Evolutionary conservation across 768 basidiomycete genomes (phyloP).

Genomic region (Fomitopsis pulvina): DNA sequence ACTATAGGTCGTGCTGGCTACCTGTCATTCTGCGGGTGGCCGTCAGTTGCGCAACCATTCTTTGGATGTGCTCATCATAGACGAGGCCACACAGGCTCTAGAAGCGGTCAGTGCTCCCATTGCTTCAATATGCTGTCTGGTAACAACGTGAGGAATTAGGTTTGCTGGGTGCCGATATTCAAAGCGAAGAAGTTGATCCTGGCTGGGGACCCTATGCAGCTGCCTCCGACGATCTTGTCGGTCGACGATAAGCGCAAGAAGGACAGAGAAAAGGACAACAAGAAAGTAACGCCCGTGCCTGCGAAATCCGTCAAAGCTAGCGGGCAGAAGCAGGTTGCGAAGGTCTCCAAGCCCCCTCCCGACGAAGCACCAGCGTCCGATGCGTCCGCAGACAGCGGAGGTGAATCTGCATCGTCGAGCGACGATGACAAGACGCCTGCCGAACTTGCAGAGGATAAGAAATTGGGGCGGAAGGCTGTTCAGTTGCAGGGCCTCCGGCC

Average conservation of each 20-base stretch:
- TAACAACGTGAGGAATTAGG: slow-evolving; percentile 35
- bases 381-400: not conserved
- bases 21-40: slow-evolving; percentile 91
- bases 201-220: slow-evolving; percentile 93
- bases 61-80: slow-evolving; percentile 94
- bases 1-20: slow-evolving; percentile 77
- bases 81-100: slow-evolving; percentile 95
- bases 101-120: slow-evolving; percentile 70
- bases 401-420: not conserved
- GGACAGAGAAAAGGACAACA: not conserved
- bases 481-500: slow-evolving; percentile 33
- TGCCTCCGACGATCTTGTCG: slow-evolving; percentile 89
- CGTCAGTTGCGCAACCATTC: slow-evolving; percentile 66
- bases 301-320: no score
- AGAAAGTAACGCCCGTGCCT: not conserved
- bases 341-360: not conserved
- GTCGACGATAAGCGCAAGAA: slow-evolving; percentile 32
- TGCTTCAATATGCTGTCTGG: not conserved
- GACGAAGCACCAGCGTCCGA: not conserved
- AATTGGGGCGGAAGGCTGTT: slow-evolving; percentile 1
- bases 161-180: slow-evolving; percentile 94
- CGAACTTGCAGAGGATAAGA: slow-evolving; percentile 4
- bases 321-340: not conserved
- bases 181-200: slow-evolving; percentile 86
- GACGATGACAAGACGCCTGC: slow-evolving; percentile 8